These are phyloP conservation scores for Aristolochia contorta DNA, from an alignment of 164 flowering plant species.

Conservation along the genomic window DNA sequence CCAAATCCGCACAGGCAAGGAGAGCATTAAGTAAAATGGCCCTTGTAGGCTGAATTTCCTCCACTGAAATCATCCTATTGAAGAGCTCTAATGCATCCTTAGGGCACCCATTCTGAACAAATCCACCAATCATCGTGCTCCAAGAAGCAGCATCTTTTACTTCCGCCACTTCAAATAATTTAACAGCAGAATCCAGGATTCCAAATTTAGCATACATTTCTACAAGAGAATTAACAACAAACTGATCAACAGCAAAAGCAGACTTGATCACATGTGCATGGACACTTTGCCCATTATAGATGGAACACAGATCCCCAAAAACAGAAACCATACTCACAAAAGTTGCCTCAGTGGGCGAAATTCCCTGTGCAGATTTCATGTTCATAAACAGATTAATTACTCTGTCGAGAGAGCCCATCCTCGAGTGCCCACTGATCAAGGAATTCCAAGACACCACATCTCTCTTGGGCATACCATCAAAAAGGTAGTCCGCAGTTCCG, in stretches of 20 bases:
- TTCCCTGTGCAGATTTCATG: slow-evolving; percentile 1
- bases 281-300: slow-evolving; percentile 2
- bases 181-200: slow-evolving; percentile 6
- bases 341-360: slow-evolving; percentile 9
- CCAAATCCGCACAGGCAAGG: slow-evolving; percentile 13
- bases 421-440: not conserved
- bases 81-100: slow-evolving; percentile 7
- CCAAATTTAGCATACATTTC: slow-evolving; percentile 11
- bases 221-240: slow-evolving; percentile 7
- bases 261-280: slow-evolving; percentile 5
- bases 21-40: slow-evolving; percentile 11
- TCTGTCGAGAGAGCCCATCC: not conserved
- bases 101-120: slow-evolving; percentile 2
- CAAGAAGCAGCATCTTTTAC: slow-evolving; percentile 10
- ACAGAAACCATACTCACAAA: slow-evolving; percentile 7
- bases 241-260: slow-evolving; percentile 5
- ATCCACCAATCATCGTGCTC: slow-evolving; percentile 16
- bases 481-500: not conserved
- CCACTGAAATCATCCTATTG: slow-evolving; percentile 2
- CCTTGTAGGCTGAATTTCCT: slow-evolving; percentile 5
- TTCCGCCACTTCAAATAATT: slow-evolving; percentile 1
- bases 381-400: slow-evolving; percentile 2
- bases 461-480: slow-evolving; percentile 8
- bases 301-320: slow-evolving; percentile 3
- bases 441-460: slow-evolving; percentile 16